These are phyloP conservation scores for Haplosporangium gracile DNA, from an alignment of 192 early-diverging fungal genomes.

Conservation along the genomic window DNA sequence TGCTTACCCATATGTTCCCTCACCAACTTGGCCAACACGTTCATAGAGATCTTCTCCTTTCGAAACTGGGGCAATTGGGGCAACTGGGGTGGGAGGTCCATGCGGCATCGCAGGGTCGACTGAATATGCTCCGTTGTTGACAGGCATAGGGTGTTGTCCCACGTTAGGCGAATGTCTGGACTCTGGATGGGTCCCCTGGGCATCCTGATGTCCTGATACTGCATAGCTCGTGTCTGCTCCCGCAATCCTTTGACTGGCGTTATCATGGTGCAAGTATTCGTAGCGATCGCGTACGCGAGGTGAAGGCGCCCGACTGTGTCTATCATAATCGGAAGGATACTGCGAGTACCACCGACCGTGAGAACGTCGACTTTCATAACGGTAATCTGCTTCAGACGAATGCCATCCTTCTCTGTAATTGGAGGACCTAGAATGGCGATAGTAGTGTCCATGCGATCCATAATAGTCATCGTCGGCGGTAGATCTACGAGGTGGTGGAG, in stretches of 20 bases:
- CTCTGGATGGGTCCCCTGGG: constrained; percentile 8
- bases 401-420: constrained; percentile 32
- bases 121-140: constrained; percentile 9
- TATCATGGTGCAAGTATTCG: constrained; percentile 29
- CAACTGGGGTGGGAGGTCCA: neutral
- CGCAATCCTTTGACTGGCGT: constrained; percentile 8
- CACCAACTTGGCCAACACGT: constrained; percentile 82
- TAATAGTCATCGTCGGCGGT: constrained; percentile 35
- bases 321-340: constrained; percentile 30
- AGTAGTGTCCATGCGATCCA: constrained; percentile 51
- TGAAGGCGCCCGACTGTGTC: constrained; percentile 32
- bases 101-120: constrained; percentile 14
- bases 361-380: constrained; percentile 32
- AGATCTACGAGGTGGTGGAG: constrained; percentile 35
- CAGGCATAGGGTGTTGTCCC: neutral
- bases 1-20: constrained; percentile 83
- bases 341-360: constrained; percentile 23
- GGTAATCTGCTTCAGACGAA: constrained; percentile 21
- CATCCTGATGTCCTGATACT: constrained; percentile 1
- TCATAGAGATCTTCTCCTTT: constrained; percentile 74
- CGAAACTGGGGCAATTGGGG: neutral
- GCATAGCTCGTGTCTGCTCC: constrained; percentile 4
- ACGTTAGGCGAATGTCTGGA: neutral
- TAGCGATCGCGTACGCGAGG: constrained; percentile 31
- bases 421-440: constrained; percentile 42